Evolutionary conservation across 2,329 filamentous ascomycete species (phyloP).

Genomic region (Ophiocordyceps polyrhachis-furcata): DNA sequence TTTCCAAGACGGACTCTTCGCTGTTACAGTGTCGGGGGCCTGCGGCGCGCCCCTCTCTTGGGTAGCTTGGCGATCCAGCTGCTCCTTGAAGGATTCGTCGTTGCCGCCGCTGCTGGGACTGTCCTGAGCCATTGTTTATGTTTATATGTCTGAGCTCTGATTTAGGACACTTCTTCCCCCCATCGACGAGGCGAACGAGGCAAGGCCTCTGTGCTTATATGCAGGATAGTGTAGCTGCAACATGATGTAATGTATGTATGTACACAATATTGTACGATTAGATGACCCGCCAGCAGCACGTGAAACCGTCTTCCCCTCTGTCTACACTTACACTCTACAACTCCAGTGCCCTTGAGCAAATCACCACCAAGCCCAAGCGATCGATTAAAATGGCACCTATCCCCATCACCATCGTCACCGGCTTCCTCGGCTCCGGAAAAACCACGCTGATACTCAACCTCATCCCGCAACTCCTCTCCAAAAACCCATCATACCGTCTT

Average conservation of each 20-base stretch:
- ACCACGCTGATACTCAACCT: slow-evolving; percentile 92
- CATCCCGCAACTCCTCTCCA: slow-evolving; percentile 67
- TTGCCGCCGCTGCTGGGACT: not conserved
- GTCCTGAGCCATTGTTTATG: not conserved
- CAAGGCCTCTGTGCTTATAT: not conserved
- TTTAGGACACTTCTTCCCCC: too few relatives aligned
- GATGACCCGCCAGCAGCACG: not conserved
- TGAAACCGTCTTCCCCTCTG: not conserved
- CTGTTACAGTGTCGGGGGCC: slow-evolving; percentile 18
- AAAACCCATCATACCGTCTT: slow-evolving; percentile 59
- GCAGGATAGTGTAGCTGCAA: not conserved
- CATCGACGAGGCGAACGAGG: not conserved
- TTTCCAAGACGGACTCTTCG: slow-evolving; percentile 25
- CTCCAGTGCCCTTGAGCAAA: not conserved
- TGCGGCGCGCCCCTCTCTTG: slow-evolving; percentile 11
- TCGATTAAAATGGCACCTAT: slow-evolving; percentile 31
- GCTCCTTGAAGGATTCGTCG: slow-evolving; percentile 20
- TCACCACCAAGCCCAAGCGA: not conserved
- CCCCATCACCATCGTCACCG: slow-evolving; percentile 86
- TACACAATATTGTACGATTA: slow-evolving; percentile 1
- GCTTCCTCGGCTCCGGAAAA: slow-evolving; percentile 90
- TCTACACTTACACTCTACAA: not conserved
- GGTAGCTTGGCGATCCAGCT: slow-evolving; percentile 23
- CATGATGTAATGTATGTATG: not conserved
- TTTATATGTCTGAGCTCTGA: not conserved